Conservation (phyloP, 805 yeast genomes). For the Saturnispora diversa region DNA sequence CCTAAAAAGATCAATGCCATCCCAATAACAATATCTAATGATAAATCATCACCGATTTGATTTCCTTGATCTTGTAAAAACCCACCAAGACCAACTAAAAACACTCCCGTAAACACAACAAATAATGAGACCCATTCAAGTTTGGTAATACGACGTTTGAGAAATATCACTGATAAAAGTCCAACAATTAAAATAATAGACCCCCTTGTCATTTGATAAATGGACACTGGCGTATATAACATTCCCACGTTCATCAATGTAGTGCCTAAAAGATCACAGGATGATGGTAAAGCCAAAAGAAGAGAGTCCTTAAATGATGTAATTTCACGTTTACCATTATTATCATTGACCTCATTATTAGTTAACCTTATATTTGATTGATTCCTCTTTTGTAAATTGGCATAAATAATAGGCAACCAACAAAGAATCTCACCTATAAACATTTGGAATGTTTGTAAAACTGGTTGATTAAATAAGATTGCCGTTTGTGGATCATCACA, state of each 20-base stretch:
- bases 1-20: conserved; percentile 51
- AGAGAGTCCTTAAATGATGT: conserved; percentile 24
- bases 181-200: conserved; percentile 72
- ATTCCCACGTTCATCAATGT: conserved; percentile 72
- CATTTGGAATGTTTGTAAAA: conserved; percentile 73
- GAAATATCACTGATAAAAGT: conserved; percentile 53
- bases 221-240: conserved; percentile 65
- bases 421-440: conserved; percentile 58
- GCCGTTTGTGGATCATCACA: conserved; percentile 44
- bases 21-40: conserved; percentile 41
- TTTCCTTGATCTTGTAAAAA: conserved; percentile 24
- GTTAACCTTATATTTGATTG: conserved; percentile 4
- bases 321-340: conserved; percentile 13
- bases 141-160: conserved; percentile 45
- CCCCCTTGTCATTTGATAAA: conserved; percentile 83
- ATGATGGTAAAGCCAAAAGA: conserved; percentile 51
- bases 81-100: conserved; percentile 68
- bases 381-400: not conserved
- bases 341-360: no score
- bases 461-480: conserved; percentile 63
- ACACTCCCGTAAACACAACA: conserved; percentile 62
- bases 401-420: conserved; percentile 28
- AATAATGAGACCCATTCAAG: conserved; percentile 61
- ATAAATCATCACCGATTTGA: not conserved
- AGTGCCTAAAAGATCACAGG: conserved; percentile 66